Evolutionary conservation across 331 rosid species (phyloP).

Genomic region (Quercus tomentella): DNA sequence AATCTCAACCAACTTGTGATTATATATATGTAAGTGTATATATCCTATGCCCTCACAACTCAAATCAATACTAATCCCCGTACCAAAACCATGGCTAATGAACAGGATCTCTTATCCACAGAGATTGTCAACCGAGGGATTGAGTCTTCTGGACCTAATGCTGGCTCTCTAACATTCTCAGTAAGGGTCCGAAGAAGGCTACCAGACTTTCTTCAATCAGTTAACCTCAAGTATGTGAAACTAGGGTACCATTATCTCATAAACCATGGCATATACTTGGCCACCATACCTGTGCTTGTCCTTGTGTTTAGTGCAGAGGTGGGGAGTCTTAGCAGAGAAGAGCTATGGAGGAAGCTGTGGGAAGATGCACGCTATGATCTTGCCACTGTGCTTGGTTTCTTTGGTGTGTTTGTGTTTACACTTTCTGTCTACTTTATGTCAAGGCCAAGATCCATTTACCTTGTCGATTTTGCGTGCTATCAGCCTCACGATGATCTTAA

Average conservation of each 20-base stretch:
- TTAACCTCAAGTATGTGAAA: conserved; percentile 90
- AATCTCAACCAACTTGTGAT: conserved; percentile 39
- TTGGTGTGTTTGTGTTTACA: conserved; percentile 76
- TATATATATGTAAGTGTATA: not conserved
- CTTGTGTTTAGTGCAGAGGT: conserved; percentile 87
- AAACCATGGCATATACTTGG: conserved; percentile 80
- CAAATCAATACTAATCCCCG: not conserved
- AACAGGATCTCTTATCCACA: conserved; percentile 69
- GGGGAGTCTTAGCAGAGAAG: conserved; percentile 71
- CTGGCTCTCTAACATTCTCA: conserved; percentile 82
- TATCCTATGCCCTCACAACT: not conserved
- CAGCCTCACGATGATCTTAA: conserved; percentile 69
- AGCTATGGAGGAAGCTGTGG: conserved; percentile 87
- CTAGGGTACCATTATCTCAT: conserved; percentile 87
- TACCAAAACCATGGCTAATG: conserved; percentile 48
- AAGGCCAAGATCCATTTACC: conserved; percentile 80
- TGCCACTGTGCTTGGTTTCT: conserved; percentile 70
- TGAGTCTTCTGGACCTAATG: conserved; percentile 84
- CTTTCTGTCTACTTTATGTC: conserved; percentile 89
- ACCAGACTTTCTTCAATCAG: conserved; percentile 90
- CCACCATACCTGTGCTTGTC: conserved; percentile 71
- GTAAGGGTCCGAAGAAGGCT: conserved; percentile 76
- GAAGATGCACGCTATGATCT: conserved; percentile 80
- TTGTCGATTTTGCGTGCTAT: conserved; percentile 76
- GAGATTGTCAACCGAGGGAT: conserved; percentile 93